A percentile compares a stretch with the other conserved stretches of the same genome.
Evolutionary conservation across 208 protist species (phyloP).

Genomic region (Herpetomonas samuelpessoai): DNA sequence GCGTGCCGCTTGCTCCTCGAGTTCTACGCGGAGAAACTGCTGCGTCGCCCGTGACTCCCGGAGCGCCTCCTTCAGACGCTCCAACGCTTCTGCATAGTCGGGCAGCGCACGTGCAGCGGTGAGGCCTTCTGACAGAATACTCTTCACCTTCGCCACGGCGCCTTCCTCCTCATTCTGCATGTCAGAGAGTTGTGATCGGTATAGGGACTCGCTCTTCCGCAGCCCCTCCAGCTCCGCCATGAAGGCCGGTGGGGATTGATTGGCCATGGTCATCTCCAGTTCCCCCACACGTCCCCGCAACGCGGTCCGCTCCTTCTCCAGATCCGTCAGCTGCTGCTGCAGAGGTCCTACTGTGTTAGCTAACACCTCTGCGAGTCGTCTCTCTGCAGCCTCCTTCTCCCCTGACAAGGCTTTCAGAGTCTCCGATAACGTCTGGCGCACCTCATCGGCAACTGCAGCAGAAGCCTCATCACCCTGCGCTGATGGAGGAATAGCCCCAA

Average conservation of each 20-base stretch:
- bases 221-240: slow-evolving; percentile 61
- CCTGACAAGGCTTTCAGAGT: slow-evolving; percentile 31
- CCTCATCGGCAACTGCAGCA: no score
- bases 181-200: slow-evolving; percentile 40
- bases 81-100: slow-evolving; percentile 16
- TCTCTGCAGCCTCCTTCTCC: slow-evolving; percentile 37
- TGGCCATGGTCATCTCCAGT: slow-evolving; percentile 29
- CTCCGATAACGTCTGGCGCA: slow-evolving; percentile 15
- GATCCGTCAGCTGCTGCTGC: slow-evolving; percentile 43
- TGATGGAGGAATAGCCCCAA: no score
- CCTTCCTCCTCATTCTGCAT: slow-evolving; percentile 13
- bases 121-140: slow-evolving; percentile 16
- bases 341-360: slow-evolving; percentile 24
- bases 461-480: no score
- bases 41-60: slow-evolving; percentile 17
- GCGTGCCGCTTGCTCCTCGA: slow-evolving; percentile 28
- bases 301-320: slow-evolving; percentile 38
- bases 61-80: slow-evolving; percentile 27
- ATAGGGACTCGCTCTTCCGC: slow-evolving; percentile 41
- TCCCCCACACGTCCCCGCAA: slow-evolving; percentile 36
- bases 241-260: slow-evolving; percentile 32
- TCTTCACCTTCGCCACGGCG: slow-evolving; percentile 13
- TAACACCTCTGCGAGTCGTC: slow-evolving; percentile 31
- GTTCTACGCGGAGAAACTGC: slow-evolving; percentile 17
- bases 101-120: slow-evolving; percentile 9